Conservation (phyloP, 2,329 filamentous ascomycete genomes). For the Neonectria sp. region DNA sequence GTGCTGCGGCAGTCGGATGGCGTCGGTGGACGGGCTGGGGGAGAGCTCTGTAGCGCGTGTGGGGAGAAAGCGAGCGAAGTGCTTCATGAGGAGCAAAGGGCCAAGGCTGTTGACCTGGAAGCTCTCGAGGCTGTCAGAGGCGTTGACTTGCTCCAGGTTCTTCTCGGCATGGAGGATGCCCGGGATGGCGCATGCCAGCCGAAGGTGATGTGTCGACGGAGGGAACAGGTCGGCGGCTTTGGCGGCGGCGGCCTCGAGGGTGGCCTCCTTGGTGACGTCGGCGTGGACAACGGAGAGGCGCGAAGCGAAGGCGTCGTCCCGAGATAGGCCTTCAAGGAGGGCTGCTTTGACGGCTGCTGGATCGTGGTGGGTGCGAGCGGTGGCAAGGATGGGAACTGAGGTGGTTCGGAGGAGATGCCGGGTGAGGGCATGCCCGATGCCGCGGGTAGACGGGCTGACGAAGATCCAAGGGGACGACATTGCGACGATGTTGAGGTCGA, state of each 20-base stretch:
- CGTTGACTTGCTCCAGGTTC: slow-evolving; percentile 75
- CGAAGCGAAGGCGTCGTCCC: slow-evolving; percentile 41
- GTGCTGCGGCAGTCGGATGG: slow-evolving; percentile 60
- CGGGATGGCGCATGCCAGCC: slow-evolving; percentile 78
- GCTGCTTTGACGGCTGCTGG: slow-evolving; percentile 52
- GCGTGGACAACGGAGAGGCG: slow-evolving; percentile 58
- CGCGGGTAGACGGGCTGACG: slow-evolving; percentile 63
- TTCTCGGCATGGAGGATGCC: slow-evolving; percentile 83
- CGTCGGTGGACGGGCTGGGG: slow-evolving; percentile 37
- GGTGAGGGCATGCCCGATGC: slow-evolving; percentile 65
- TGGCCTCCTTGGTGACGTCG: slow-evolving; percentile 72
- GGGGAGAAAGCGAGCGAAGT: slow-evolving; percentile 80
- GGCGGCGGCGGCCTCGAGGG: slow-evolving; percentile 70
- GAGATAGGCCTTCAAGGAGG: slow-evolving; percentile 50
- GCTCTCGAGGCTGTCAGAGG: slow-evolving; percentile 74
- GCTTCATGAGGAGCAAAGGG: slow-evolving; percentile 82
- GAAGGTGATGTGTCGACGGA: slow-evolving; percentile 69
- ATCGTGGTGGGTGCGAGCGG: slow-evolving; percentile 55
- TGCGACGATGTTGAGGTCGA: not conserved
- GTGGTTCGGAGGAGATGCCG: slow-evolving; percentile 64
- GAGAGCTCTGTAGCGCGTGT: slow-evolving; percentile 60
- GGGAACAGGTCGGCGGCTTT: slow-evolving; percentile 69
- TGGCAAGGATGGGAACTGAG: slow-evolving; percentile 63
- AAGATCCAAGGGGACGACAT: slow-evolving; percentile 72
- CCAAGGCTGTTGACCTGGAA: slow-evolving; percentile 82